Evolutionary conservation across 306 rosid genomes (phyloP).

Genomic region (Betula pendula): DNA sequence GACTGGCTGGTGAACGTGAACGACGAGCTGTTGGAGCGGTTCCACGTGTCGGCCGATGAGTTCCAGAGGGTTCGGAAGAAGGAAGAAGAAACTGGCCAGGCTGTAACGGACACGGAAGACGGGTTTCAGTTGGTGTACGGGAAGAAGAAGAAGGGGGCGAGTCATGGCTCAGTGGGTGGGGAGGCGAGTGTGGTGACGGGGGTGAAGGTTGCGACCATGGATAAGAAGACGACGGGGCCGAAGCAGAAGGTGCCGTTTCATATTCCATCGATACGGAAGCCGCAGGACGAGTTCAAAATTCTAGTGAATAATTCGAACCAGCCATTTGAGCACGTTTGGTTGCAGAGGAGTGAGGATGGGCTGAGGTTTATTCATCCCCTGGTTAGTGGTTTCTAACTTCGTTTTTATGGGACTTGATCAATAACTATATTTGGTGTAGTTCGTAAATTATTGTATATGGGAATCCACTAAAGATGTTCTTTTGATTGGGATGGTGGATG

Average conservation of each 20-base stretch:
- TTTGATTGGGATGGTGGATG: background rate
- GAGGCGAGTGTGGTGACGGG: constrained; percentile 27
- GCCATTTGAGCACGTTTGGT: constrained; percentile 92
- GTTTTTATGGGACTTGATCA: background rate
- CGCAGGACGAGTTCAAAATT: constrained; percentile 75
- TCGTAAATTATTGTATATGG: background rate
- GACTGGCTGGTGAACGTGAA: constrained; percentile 79
- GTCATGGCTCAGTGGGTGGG: constrained; percentile 6
- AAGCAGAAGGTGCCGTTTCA: constrained; percentile 86
- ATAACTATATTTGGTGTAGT: background rate
- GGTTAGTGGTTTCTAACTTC: constrained; percentile 50
- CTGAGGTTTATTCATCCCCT: constrained; percentile 71
- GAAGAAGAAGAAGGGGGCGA: constrained; percentile 52
- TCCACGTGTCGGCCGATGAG: constrained; percentile 60
- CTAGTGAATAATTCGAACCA: constrained; percentile 65
- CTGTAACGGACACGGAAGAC: constrained; percentile 37
- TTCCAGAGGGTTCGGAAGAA: constrained; percentile 46
- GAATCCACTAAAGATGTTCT: background rate
- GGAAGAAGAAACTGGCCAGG: constrained; percentile 48
- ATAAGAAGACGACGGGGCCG: constrained; percentile 43
- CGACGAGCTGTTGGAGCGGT: constrained; percentile 67
- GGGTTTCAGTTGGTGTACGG: constrained; percentile 72
- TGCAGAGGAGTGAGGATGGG: constrained; percentile 75
- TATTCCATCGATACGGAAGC: constrained; percentile 70
- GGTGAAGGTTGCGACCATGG: constrained; percentile 58